Base-by-base conservation (phyloP, 83 land plant genomes). In the Picea abies region DNA sequence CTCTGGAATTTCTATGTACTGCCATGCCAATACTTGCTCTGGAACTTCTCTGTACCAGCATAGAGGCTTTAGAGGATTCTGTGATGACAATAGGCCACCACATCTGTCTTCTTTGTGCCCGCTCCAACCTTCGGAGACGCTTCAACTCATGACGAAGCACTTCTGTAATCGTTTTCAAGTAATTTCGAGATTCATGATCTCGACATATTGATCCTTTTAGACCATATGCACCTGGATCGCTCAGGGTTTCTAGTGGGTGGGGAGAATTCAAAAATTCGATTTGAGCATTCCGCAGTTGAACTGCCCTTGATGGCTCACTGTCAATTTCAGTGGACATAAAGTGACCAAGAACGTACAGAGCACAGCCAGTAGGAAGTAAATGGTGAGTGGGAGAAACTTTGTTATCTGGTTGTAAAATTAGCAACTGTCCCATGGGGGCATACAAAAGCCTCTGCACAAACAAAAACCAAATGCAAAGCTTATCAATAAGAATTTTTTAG, bases 401-500 rank as follows among this genome's bases (percentile, higher is more conserved):
- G 56, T 85, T 89, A 19, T 93, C 97, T 1, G 97, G 97, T 83
- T 95, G 97, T 3, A 95, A 83, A 68, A 95, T 91, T 73, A 93
- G 39, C 70, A 91, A 66, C 80, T 93, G 87, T 15, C 97, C 97
- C 90, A 95, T 89, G 22, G 97, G 97, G 37, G 94, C 89, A 89
- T 89, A 95, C 41, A 94, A 68, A n/a, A 95, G 77, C 58, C 84
- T 86, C 95, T 93, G 93, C 80, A 80, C 15, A 23, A 35, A 66
- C 26, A 25, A 67, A 82, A 61, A 25, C 2, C 20, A 20, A 47
- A 22, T 60, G 14, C 58, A 41, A 16, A 82, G 22, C 22, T 25
- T 25, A 73, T 71, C 81, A 71, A 9, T 41, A 71, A 19, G 11
- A 71, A 73, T 7, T 39, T 20, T 7, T 72, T 44, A 52, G 56